Evolutionary conservation across 306 rosid species (phyloP), one percentile per base, ranked within the genome.

Genomic region (Sophora flavescens): DNA sequence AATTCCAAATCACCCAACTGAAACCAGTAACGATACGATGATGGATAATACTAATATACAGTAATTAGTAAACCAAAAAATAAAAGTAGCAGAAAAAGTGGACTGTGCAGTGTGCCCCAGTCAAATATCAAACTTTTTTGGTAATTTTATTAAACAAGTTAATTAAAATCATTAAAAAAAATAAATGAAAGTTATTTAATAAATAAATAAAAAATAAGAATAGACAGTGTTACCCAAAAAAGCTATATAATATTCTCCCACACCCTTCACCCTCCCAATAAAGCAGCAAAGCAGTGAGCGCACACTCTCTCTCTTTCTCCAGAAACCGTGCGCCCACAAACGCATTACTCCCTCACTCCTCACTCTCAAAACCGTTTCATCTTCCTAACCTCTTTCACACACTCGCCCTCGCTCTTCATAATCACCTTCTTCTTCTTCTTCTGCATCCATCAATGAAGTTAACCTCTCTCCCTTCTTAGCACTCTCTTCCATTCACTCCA

Each of bases 311-410:
- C 22, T 16, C 14, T 4, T n/a, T 78, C 26, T 33, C 51, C 57
- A n/a, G 4, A 45, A 68, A 74, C 77, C 84, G 83, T 80, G 71
- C 85, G 63, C 79, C 78, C 80, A 78, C 81, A 32, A 81, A 14
- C 76, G 47, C 78, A 12, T 12, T 47, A 47, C 61, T 50, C 45
- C 52, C 28, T 32, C 26, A 35, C 61, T 56, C 68, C 4, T 72
- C 16, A 41, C 11, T 54, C 79, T 6, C 80, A 13, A 39, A 72
- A 78, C 85, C 74, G 83, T 73, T 48, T 69, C 30, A 14, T 45
- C 8, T 13, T 17, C 48, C 10, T 2, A 5, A 4, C 28, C 51
- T 5, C 22, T 57, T 68, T 22, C 63, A 44, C 78, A 39, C 48
- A 51, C 71, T 32, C 52, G 12, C 63, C 32, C 73, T 12, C 70